Conservation (phyloP, 768 basidiomycete species). For the Candolleomyces efflorescens region DNA sequence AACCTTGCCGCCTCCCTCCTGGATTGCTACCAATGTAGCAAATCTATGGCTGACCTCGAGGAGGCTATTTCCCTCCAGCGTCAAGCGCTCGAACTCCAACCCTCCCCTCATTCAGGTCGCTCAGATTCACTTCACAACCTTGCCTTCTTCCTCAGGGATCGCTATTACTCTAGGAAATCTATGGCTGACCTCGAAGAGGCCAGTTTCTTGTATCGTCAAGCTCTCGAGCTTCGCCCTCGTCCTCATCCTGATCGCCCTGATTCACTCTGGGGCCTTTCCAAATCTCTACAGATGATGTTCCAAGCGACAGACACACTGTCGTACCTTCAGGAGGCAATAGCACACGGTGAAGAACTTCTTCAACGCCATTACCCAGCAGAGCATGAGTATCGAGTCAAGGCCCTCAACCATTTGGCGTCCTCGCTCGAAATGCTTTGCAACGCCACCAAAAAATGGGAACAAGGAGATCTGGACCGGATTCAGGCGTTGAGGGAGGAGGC, state of each 20-base stretch:
- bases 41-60: neutral
- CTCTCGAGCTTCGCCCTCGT: neutral
- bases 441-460: too few relatives aligned
- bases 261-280: neutral
- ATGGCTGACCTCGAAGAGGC: neutral
- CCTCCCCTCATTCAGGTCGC: slow-evolving; percentile 5
- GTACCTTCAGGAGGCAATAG: too few relatives aligned
- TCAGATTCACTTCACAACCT: slow-evolving; percentile 2
- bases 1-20: neutral
- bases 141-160: slow-evolving; percentile 9
- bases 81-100: slow-evolving; percentile 9
- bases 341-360: too few relatives aligned
- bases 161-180: slow-evolving; percentile 1
- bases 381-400: too few relatives aligned
- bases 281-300: too few relatives aligned
- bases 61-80: slow-evolving; percentile 7
- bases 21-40: neutral
- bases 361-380: too few relatives aligned
- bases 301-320: too few relatives aligned
- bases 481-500: too few relatives aligned
- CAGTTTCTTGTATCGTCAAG: neutral
- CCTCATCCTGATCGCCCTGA: neutral
- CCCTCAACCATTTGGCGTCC: too few relatives aligned
- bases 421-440: too few relatives aligned
- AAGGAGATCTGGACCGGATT: too few relatives aligned